Conservation (phyloP, 805 yeast species). For the Pichia heedii region DNA sequence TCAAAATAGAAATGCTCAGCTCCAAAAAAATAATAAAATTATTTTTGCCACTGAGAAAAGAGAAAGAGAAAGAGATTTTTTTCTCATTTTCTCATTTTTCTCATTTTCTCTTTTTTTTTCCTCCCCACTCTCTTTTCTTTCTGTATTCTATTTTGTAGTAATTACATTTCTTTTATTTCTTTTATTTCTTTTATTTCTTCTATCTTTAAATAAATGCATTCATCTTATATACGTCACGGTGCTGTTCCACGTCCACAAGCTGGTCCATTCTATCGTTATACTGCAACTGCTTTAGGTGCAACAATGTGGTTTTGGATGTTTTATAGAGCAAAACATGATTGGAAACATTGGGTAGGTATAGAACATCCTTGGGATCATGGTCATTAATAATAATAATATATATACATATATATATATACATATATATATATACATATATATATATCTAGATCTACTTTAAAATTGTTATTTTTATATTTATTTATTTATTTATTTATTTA, state of each 20-base stretch:
- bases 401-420: not conserved
- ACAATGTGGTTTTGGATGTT: slow-evolving; percentile 86
- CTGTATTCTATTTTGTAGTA: no score
- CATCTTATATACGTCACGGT: slow-evolving; percentile 37
- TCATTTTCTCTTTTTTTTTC: not conserved
- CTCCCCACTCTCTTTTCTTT: not conserved
- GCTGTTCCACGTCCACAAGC: slow-evolving; percentile 60
- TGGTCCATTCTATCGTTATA: slow-evolving; percentile 45
- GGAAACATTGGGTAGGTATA: slow-evolving; percentile 47
- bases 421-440: not conserved
- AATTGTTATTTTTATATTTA: not conserved
- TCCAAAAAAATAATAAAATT: no score
- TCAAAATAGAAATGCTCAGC: no score
- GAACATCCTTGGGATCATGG: slow-evolving; percentile 37
- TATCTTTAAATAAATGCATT: no score
- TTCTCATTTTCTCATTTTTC: not conserved
- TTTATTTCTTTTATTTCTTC: no score
- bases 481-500: not conserved
- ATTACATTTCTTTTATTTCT: no score
- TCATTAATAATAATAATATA: slow-evolving; percentile 8
- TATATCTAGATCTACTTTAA: no score
- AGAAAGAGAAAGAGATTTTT: no score
- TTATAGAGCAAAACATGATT: slow-evolving; percentile 70
- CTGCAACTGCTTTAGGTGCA: slow-evolving; percentile 67
- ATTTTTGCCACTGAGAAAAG: no score